Evolutionary conservation across 1,284 basidiomycete species (phyloP), one percentile per base, ranked within the genome.

Genomic region (Tilletia caries): DNA sequence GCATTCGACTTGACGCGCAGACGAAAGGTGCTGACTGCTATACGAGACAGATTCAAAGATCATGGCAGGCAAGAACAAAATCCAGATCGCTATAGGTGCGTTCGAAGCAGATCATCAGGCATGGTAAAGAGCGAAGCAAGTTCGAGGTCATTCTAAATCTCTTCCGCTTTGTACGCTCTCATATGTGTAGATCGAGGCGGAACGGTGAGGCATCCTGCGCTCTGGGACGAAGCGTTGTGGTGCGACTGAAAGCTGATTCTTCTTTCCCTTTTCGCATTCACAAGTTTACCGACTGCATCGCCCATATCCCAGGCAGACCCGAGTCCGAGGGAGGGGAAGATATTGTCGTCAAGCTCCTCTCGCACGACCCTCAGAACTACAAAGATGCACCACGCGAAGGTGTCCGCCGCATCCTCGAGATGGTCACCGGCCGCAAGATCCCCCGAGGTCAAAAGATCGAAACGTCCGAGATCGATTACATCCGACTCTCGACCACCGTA

Each of bases 351-450:
- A 85, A 85, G 75, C 79, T 85, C 8, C 80, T 85, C 37, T 82
- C 80, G 10, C 83, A 83, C 60, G 84, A 85, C 67, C 79, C 84
- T 1, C 74, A 74, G 92, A 95, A 96, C 83, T 98, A 98, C 84
- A 84, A 85, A 3, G 95, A 98, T 85, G 95, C 95, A 0, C 95
- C 95, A 0, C 95, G 92, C 0, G 93, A 95, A 84, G 95, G 93
- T 0, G 93, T 97, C 70, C 87, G 95, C 5, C 88, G 95, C n/a
- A 89, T 97, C 1, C 85, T 98, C 2, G 92, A 97, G 84, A 87
- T 86, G 27, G 88, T 91, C 0, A 90, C 90, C 0, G 89, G 89
- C 0, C 82, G 88, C 70, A 86, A 85, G 70, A 90, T 92, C 64
- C 87, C 89, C 0, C 86, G 92, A 72, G 90, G 88, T 4, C 80